Conservation (phyloP, 768 basidiomycete genomes). For the Boletus rubropictus region DNA sequence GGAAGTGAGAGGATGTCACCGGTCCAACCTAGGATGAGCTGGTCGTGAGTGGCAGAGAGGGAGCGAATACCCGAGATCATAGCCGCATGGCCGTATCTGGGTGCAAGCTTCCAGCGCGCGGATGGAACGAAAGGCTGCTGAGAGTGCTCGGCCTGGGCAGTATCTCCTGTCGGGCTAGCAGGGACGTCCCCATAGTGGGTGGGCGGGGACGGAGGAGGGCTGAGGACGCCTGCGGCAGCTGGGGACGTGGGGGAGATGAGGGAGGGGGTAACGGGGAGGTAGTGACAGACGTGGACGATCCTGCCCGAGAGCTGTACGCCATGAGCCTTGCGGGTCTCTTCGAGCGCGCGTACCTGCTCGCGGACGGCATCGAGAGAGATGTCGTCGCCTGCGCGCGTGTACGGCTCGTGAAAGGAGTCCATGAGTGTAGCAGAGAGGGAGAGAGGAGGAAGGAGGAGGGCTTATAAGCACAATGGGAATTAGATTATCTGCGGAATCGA, state of each 20-base stretch:
- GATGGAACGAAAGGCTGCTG: constrained; percentile 15
- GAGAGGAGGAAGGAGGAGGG: not conserved
- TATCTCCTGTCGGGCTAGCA: constrained; percentile 26
- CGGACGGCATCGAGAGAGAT: constrained; percentile 70
- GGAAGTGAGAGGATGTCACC: constrained; percentile 67
- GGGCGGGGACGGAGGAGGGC: constrained; percentile 78
- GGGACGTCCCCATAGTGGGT: constrained; percentile 46
- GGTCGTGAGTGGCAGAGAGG: constrained; percentile 77
- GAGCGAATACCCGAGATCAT: constrained; percentile 92
- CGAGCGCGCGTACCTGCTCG: constrained; percentile 63
- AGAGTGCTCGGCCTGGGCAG: not conserved
- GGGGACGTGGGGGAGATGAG: constrained; percentile 38
- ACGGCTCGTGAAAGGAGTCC: constrained; percentile 73
- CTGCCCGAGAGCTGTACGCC: constrained; percentile 78
- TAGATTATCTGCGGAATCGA: constrained; percentile 27
- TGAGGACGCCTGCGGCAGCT: constrained; percentile 45
- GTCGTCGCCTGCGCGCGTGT: constrained; percentile 58
- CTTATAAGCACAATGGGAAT: constrained; percentile 18
- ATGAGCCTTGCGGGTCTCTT: constrained; percentile 62
- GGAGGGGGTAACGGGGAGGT: constrained; percentile 73
- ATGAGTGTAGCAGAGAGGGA: constrained; percentile 30
- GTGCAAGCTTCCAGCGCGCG: constrained; percentile 64
- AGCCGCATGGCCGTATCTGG: constrained; percentile 86
- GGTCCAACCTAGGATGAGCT: constrained; percentile 90
- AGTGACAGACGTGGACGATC: constrained; percentile 88